Conservation (phyloP, 495 filamentous ascomycete species). For the Cercophora newfieldiana region DNA sequence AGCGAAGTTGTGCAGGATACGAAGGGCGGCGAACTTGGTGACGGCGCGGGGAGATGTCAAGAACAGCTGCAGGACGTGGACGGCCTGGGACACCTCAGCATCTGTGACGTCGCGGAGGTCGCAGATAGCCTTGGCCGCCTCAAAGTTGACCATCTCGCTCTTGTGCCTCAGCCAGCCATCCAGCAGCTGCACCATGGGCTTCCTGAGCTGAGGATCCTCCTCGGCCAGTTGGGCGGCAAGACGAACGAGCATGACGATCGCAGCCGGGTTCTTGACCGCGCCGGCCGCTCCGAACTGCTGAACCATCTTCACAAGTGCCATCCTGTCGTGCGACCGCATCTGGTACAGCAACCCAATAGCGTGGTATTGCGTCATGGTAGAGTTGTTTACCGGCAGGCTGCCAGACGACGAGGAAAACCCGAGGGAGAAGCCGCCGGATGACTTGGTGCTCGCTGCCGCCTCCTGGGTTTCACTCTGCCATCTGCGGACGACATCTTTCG, state of each 20-base stretch:
- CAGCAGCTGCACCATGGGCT: constrained; percentile 91
- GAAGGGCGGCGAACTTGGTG: constrained; percentile 96
- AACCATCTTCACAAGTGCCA: constrained; percentile 99
- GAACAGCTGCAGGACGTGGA: constrained; percentile 94
- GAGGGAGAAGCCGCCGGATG: constrained; percentile 81
- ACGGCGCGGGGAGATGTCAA: constrained; percentile 94
- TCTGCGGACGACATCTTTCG: constrained; percentile 89
- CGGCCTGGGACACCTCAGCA: constrained; percentile 85
- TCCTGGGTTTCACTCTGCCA: constrained; percentile 99
- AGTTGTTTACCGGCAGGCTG: constrained; percentile 71
- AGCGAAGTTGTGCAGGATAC: constrained; percentile 94
- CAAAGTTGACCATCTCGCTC: constrained; percentile 99
- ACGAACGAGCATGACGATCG: constrained; percentile 86
- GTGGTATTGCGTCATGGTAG: constrained; percentile 97
- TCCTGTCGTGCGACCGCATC: constrained; percentile 95
- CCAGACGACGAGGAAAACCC: constrained; percentile 78
- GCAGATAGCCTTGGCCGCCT: constrained; percentile 97
- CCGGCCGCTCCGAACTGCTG: constrained; percentile 93
- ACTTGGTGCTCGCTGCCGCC: constrained; percentile 86
- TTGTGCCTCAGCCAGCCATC: constrained; percentile 98
- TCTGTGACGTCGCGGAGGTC: constrained; percentile 92
- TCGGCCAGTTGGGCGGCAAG: constrained; percentile 93
- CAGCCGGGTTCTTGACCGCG: constrained; percentile 91
- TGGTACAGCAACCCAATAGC: constrained; percentile 97
- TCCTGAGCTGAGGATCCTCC: constrained; percentile 84